Conservation (phyloP, 2,329 filamentous ascomycete genomes). For the Cordyceps cicadae region DNA sequence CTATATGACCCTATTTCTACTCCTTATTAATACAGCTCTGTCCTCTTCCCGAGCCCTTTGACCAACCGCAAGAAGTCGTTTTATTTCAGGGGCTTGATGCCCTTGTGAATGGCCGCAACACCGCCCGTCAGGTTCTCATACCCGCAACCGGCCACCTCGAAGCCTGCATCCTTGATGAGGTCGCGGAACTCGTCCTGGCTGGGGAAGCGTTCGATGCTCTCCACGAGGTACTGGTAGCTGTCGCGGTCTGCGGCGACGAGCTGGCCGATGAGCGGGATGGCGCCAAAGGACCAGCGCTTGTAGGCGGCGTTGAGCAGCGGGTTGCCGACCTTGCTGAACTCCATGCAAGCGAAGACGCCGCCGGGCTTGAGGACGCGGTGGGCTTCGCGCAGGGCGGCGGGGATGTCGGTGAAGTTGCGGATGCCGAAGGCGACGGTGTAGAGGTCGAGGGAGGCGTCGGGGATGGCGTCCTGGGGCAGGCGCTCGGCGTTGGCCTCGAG, state of each 20-base stretch:
- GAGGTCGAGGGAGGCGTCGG: slow-evolving; percentile 69
- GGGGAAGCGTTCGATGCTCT: slow-evolving; percentile 93
- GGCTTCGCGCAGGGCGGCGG: slow-evolving; percentile 72
- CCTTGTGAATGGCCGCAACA: slow-evolving; percentile 93
- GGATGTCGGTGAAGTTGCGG: slow-evolving; percentile 91
- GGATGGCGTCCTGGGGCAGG: slow-evolving; percentile 49
- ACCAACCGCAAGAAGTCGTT: neutral
- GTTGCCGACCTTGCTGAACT: slow-evolving; percentile 79
- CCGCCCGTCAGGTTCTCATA: slow-evolving; percentile 90
- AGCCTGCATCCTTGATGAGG: slow-evolving; percentile 80
- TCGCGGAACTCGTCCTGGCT: slow-evolving; percentile 73
- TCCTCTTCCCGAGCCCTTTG: neutral
- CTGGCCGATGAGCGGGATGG: slow-evolving; percentile 92
- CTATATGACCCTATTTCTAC: neutral
- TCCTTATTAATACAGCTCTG: neutral
- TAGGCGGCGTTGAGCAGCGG: slow-evolving; percentile 76
- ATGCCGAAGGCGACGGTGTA: slow-evolving; percentile 98
- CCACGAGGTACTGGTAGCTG: slow-evolving; percentile 96
- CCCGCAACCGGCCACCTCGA: slow-evolving; percentile 70
- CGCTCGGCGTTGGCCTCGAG: slow-evolving; percentile 85
- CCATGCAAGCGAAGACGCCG: slow-evolving; percentile 90
- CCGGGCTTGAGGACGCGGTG: slow-evolving; percentile 86
- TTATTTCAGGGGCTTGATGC: slow-evolving; percentile 63
- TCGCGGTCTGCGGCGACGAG: slow-evolving; percentile 88
- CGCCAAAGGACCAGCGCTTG: slow-evolving; percentile 91